phyloP scores from a whole-genome alignment of 768 basidiomycete species.

The Agaricus blazei region DNA sequence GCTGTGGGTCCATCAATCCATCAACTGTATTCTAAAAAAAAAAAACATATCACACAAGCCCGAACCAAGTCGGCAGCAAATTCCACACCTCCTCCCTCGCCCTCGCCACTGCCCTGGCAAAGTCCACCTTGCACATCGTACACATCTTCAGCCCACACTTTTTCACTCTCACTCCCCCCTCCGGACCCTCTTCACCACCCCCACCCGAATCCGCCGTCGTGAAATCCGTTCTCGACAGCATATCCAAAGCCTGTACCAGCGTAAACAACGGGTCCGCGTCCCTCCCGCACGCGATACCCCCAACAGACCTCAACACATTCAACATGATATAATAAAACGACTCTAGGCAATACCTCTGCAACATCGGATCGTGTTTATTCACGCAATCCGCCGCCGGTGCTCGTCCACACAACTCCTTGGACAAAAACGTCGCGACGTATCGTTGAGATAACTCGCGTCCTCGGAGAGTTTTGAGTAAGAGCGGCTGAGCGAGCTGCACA shows the following conservation, averaged over 20 bases:
- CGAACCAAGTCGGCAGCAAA: slow-evolving; percentile 62
- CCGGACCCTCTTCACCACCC: slow-evolving; percentile 28
- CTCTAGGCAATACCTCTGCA: slow-evolving; percentile 45
- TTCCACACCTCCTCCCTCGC: slow-evolving; percentile 61
- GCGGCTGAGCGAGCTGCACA: slow-evolving; percentile 29
- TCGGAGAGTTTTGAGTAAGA: slow-evolving; percentile 40
- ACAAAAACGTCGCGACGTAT: slow-evolving; percentile 58
- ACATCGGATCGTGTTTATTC: slow-evolving; percentile 29
- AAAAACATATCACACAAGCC: slow-evolving; percentile 21
- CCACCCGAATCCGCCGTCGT: slow-evolving; percentile 29
- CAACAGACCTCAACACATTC: slow-evolving; percentile 64
- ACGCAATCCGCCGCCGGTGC: slow-evolving; percentile 44
- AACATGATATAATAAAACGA: slow-evolving; percentile 76
- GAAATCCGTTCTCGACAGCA: slow-evolving; percentile 69
- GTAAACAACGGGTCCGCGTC: slow-evolving; percentile 74
- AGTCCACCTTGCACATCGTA: slow-evolving; percentile 31
- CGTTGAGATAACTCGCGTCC: slow-evolving; percentile 65
- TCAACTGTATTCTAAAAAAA: no score
- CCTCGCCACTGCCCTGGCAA: slow-evolving; percentile 40
- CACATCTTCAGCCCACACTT: slow-evolving; percentile 30
- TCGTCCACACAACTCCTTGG: slow-evolving; percentile 46
- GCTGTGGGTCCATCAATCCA: no score
- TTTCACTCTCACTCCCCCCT: background rate
- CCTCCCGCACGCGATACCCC: slow-evolving; percentile 65
- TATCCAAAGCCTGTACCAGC: slow-evolving; percentile 61